phyloP scores from a whole-genome alignment of 305 asterid genomes.

The Solanum hybrid region DNA sequence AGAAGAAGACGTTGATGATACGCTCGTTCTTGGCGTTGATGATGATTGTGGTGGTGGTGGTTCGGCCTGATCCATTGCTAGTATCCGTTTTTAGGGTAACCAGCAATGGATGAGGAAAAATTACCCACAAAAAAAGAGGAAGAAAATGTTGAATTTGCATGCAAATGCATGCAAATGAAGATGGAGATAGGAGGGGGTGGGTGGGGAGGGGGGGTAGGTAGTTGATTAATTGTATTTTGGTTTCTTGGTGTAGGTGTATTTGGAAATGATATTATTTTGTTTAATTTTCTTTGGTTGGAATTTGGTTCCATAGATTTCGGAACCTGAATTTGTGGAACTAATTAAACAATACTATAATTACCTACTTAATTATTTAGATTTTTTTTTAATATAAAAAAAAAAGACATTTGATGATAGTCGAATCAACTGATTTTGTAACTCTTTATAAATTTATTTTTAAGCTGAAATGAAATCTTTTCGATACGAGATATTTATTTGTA shows the following conservation, averaged over 20 bases:
- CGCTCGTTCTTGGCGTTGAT: slow-evolving; percentile 2
- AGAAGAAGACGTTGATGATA: background rate
- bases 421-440: background rate
- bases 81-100: slow-evolving; percentile 7
- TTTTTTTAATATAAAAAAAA: no score
- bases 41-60: background rate
- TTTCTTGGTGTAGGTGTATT: background rate
- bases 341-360: background rate
- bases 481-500: background rate
- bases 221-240: background rate
- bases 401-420: background rate
- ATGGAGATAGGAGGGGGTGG: background rate
- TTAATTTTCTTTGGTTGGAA: background rate
- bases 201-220: background rate
- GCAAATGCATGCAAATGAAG: background rate
- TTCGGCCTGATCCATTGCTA: slow-evolving; percentile 43
- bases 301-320: background rate
- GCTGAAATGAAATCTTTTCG: background rate
- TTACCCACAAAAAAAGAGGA: background rate
- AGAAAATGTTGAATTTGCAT: background rate
- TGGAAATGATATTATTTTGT: background rate
- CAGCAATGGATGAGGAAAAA: slow-evolving; percentile 30
- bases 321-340: slow-evolving; percentile 7
- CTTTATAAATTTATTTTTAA: background rate
- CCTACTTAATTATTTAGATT: background rate